These are phyloP conservation scores for Phytopythium helicoides DNA, from an alignment of 352 stramenopile genomes.

Conservation along the genomic window DNA sequence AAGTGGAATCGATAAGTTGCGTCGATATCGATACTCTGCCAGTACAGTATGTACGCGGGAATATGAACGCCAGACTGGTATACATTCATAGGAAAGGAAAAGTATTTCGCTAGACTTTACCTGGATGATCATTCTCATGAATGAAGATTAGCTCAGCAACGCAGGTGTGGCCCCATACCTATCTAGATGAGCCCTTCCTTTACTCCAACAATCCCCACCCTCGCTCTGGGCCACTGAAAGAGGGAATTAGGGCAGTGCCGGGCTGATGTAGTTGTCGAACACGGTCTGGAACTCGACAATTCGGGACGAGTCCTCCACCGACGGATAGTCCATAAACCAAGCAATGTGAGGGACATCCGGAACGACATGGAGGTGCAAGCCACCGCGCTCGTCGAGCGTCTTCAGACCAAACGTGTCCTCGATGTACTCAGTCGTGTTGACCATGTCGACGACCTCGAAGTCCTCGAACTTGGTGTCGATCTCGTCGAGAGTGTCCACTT, in stretches of 20 bases:
- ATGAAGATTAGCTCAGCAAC: no score
- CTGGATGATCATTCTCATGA: no score
- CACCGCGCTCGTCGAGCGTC: conserved; percentile 10
- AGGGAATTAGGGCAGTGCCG: conserved; percentile 16
- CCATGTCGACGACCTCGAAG: conserved; percentile 5
- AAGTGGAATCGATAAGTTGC: no score
- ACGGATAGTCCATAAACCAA: conserved; percentile 14
- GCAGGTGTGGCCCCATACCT: no score
- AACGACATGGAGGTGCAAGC: conserved; percentile 8
- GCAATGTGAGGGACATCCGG: conserved; percentile 7
- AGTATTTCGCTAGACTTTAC: no score
- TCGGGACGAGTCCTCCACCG: conserved; percentile 5
- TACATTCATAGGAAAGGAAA: no score
- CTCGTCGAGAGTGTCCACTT: conserved; percentile 23
- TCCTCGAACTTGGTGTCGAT: conserved; percentile 12
- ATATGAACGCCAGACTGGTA: no score
- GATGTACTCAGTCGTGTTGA: conserved; percentile 7
- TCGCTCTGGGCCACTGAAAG: no score
- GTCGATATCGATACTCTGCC: no score
- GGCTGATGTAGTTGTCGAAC: conserved; percentile 42
- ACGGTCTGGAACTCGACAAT: conserved; percentile 32
- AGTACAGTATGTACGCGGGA: no score
- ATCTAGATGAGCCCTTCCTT: no score
- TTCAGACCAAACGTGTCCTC: conserved; percentile 14
- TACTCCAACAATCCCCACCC: no score